Conservation (phyloP, 768 basidiomycete genomes). For the Naematelia aurantialba region DNA sequence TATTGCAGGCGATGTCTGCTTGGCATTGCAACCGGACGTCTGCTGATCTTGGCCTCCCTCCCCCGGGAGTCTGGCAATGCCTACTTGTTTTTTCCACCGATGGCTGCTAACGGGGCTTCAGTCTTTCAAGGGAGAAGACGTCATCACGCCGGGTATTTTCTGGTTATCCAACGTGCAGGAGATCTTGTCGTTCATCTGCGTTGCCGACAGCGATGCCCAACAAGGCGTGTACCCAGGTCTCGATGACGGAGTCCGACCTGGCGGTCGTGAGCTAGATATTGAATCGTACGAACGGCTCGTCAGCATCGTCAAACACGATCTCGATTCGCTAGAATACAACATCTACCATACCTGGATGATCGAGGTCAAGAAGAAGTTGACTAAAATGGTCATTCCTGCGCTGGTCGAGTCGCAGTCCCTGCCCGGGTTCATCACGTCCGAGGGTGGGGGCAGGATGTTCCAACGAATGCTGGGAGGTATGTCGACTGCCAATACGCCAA, state of each 20-base stretch:
- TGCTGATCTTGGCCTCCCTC: too few species aligned
- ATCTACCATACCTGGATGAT: slow-evolving; percentile 99
- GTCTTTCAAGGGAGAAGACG: slow-evolving; percentile 81
- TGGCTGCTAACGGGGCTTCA: slow-evolving; percentile 19
- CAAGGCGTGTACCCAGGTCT: slow-evolving; percentile 96
- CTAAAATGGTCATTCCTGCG: slow-evolving; percentile 99
- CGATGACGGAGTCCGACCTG: slow-evolving; percentile 57
- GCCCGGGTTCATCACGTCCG: slow-evolving; percentile 93
- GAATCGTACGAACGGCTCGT: slow-evolving; percentile 93
- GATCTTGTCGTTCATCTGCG: slow-evolving; percentile 96
- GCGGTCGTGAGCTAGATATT: slow-evolving; percentile 83
- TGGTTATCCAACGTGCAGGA: slow-evolving; percentile 99
- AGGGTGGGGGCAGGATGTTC: slow-evolving; percentile 88
- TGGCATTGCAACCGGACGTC: too few species aligned
- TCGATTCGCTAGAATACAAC: slow-evolving; percentile 98
- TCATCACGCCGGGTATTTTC: slow-evolving; percentile 93
- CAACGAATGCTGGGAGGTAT: slow-evolving; percentile 85
- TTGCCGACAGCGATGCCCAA: slow-evolving; percentile 97
- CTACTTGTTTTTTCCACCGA: too few species aligned
- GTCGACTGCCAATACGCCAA: slow-evolving; percentile 60
- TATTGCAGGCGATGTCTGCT: neutral
- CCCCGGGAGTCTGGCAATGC: too few species aligned
- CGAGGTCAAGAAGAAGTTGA: slow-evolving; percentile 90
- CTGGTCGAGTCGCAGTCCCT: slow-evolving; percentile 95
- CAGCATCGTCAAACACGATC: slow-evolving; percentile 96